phyloP scores from a whole-genome alignment of 208 protist genomes.

The Trypanosoma mega region DNA sequence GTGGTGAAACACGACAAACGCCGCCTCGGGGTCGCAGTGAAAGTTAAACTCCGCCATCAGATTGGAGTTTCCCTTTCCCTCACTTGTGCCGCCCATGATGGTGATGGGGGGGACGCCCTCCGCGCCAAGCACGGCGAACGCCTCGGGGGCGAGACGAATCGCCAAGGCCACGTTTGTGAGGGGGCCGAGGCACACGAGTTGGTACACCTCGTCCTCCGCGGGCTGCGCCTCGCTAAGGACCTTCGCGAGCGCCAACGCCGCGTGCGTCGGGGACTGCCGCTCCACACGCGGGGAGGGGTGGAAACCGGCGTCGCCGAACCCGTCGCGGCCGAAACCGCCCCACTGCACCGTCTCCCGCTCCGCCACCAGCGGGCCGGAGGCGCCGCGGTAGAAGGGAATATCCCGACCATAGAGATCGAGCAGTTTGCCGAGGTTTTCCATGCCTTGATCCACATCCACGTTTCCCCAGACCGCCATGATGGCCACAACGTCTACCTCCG shows the following conservation, averaged over 20 bases:
- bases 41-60: constrained; percentile 85
- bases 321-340: constrained; percentile 77
- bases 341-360: constrained; percentile 71
- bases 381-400: constrained; percentile 74
- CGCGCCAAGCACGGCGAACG: constrained; percentile 61
- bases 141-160: constrained; percentile 51
- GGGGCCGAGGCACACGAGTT: constrained; percentile 69
- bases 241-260: constrained; percentile 59
- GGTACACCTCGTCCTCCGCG: constrained; percentile 44
- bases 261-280: constrained; percentile 42
- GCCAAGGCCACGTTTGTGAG: constrained; percentile 82
- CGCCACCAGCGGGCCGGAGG: constrained; percentile 53
- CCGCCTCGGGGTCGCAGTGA: constrained; percentile 84
- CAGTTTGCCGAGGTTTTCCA: constrained; percentile 80
- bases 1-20: constrained; percentile 73
- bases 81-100: constrained; percentile 71
- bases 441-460: constrained; percentile 72
- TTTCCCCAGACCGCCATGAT: constrained; percentile 80
- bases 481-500: constrained; percentile 68
- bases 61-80: constrained; percentile 82
- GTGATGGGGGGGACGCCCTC: constrained; percentile 64
- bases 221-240: constrained; percentile 41
- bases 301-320: constrained; percentile 74
- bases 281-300: constrained; percentile 38
- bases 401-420: constrained; percentile 70